A percentile compares a stretch with the other conserved stretches of the same genome.
These are phyloP conservation scores for Nicotiana undulata DNA, from an alignment of 257 asterid genomes.

Conservation along the genomic window DNA sequence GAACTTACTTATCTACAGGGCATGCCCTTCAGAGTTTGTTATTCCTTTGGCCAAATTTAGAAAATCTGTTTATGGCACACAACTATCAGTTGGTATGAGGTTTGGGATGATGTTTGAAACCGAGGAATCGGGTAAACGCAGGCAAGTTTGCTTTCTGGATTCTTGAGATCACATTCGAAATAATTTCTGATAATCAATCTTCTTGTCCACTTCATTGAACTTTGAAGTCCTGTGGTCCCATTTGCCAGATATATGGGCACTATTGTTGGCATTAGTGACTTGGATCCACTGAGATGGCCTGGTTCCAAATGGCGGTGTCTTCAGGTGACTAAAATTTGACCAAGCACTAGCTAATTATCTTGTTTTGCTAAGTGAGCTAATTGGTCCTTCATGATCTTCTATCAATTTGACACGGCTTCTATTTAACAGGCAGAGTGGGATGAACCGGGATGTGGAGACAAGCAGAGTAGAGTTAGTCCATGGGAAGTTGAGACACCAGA, in stretches of 20 bases:
- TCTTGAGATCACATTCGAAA: neutral
- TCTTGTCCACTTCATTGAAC: neutral
- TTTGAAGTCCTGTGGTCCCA: neutral
- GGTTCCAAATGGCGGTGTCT: conserved; percentile 94
- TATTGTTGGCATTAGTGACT: conserved; percentile 59
- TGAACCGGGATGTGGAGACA: conserved; percentile 90
- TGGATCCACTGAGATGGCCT: conserved; percentile 94
- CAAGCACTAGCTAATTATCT: neutral
- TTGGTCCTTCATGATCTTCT: neutral
- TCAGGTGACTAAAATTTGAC: conserved; percentile 40
- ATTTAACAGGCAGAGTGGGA: conserved; percentile 87
- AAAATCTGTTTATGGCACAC: conserved; percentile 65
- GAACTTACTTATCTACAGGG: conserved; percentile 38
- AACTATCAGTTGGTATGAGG: conserved; percentile 80
- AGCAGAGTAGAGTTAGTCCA: conserved; percentile 80
- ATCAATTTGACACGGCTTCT: neutral
- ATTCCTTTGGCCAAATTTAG: conserved; percentile 67
- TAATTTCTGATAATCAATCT: neutral
- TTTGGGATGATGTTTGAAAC: conserved; percentile 98
- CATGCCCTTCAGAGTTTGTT: conserved; percentile 91
- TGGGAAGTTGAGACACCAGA: conserved; percentile 99
- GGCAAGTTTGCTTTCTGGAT: conserved; percentile 26
- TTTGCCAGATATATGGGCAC: conserved; percentile 81
- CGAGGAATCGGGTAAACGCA: conserved; percentile 88
- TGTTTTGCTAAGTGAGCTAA: neutral